Conservation (phyloP, 2,329 filamentous ascomycete species). For the Verticillium zaregamsianum region DNA sequence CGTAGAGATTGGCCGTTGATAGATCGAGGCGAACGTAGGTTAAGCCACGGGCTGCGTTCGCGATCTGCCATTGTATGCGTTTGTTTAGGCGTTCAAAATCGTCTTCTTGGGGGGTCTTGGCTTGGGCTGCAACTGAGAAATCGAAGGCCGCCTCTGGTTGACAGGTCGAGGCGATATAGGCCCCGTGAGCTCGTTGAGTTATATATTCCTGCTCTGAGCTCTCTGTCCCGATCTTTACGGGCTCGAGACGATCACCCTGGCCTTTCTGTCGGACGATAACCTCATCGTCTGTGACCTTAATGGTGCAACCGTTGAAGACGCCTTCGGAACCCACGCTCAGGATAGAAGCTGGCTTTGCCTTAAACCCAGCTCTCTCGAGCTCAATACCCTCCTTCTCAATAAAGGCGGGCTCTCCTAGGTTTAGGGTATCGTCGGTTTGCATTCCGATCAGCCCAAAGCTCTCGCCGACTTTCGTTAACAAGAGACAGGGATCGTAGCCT, state of each 20-base stretch:
- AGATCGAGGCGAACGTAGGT: not conserved
- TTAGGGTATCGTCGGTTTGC: not conserved
- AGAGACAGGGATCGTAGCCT: not conserved
- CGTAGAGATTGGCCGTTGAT: not conserved
- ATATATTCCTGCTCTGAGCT: not conserved
- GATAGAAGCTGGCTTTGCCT: not conserved
- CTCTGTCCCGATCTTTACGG: not conserved
- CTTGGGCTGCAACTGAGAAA: not conserved
- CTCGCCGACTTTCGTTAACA: not conserved
- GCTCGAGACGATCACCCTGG: not conserved
- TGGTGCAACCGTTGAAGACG: not conserved
- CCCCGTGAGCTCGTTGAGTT: not conserved
- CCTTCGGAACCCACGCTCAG: not conserved
- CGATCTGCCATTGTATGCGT: not conserved
- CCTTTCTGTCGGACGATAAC: not conserved
- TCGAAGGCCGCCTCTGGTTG: not conserved
- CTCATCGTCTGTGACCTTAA: not conserved
- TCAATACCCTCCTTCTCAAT: not conserved
- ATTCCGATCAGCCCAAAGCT: not conserved
- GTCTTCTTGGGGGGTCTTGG: not conserved
- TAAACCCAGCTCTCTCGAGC: not conserved
- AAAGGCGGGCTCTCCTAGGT: not conserved
- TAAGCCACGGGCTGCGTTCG: not conserved
- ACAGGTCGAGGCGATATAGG: not conserved
- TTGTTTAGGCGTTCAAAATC: not conserved